These are phyloP conservation scores for Phytophthora megakarya DNA, from an alignment of 352 stramenopile species.

Conservation along the genomic window DNA sequence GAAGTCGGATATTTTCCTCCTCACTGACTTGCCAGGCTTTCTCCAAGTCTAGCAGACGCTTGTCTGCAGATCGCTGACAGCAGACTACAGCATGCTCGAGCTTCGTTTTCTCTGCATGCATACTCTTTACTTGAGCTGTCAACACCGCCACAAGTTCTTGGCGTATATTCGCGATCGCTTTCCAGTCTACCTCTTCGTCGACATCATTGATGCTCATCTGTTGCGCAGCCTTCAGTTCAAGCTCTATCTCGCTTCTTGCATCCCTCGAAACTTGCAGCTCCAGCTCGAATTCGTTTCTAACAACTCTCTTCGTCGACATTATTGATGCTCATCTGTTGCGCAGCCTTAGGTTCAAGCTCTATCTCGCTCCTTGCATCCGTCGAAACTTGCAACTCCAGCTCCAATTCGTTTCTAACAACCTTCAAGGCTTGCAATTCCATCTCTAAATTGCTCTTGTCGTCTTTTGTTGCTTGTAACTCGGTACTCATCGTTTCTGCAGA, in stretches of 20 bases:
- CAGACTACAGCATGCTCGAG: conserved; percentile 18
- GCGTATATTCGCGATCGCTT: conserved; percentile 3
- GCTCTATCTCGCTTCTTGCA: not conserved
- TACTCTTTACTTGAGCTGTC: conserved; percentile 20
- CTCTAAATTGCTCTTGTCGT: not conserved
- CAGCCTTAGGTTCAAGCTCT: not conserved
- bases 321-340: not conserved
- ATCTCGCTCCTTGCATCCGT: not conserved
- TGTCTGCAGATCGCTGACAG: conserved; percentile 27
- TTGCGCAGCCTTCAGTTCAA: not conserved
- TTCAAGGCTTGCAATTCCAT: not conserved
- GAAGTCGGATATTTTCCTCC: conserved; percentile 21
- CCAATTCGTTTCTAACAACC: not conserved
- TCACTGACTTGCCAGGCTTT: conserved; percentile 19
- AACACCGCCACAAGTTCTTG: conserved; percentile 15
- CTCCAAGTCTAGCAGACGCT: conserved; percentile 19
- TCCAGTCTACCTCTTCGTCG: conserved; percentile 10
- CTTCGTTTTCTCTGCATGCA: conserved; percentile 19
- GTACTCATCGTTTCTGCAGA: conserved; percentile 16
- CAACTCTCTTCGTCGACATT: conserved; percentile 1
- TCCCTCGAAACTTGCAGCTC: conserved; percentile 1
- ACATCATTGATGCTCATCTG: not conserved
- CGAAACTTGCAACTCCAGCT: not conserved
- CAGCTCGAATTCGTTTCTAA: not conserved
- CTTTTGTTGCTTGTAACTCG: conserved; percentile 8